Percentiles rank a stretch among this genome's conserved stretches.
Evolutionary conservation across 352 stramenopile genomes (phyloP).

Genomic region (Pythium dissotocum): DNA sequence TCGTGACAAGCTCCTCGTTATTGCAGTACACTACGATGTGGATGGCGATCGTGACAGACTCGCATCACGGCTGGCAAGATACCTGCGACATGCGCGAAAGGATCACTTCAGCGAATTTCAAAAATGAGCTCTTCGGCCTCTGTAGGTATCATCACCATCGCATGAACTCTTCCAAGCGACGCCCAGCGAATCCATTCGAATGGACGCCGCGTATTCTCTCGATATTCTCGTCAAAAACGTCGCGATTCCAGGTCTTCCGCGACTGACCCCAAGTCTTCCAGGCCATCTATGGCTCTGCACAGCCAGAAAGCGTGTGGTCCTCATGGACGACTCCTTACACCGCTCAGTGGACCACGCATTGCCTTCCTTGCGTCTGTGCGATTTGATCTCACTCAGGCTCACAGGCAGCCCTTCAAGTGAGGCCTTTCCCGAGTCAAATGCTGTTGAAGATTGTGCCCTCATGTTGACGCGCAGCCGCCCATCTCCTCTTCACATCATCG

Average conservation of each 20-base stretch:
- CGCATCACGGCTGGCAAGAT: not conserved
- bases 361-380: too few relatives aligned
- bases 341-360: too few relatives aligned
- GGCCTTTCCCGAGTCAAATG: not conserved
- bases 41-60: not conserved
- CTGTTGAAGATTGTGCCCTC: not conserved
- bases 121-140: not conserved
- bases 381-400: too few relatives aligned
- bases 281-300: too few relatives aligned
- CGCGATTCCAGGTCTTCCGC: not conserved
- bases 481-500: not conserved
- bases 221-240: not conserved
- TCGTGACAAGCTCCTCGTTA: not conserved
- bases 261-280: too few relatives aligned
- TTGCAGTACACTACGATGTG: not conserved
- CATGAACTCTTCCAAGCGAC: not conserved
- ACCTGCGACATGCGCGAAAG: not conserved
- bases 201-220: not conserved
- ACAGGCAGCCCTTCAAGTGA: too few relatives aligned
- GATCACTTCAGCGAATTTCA: not conserved
- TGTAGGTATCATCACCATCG: not conserved
- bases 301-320: too few relatives aligned
- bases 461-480: not conserved
- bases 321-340: too few relatives aligned
- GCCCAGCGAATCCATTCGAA: too few relatives aligned